Base-by-base conservation (phyloP, 1,284 basidiomycete genomes). In the Entoloma clypeatum region DNA sequence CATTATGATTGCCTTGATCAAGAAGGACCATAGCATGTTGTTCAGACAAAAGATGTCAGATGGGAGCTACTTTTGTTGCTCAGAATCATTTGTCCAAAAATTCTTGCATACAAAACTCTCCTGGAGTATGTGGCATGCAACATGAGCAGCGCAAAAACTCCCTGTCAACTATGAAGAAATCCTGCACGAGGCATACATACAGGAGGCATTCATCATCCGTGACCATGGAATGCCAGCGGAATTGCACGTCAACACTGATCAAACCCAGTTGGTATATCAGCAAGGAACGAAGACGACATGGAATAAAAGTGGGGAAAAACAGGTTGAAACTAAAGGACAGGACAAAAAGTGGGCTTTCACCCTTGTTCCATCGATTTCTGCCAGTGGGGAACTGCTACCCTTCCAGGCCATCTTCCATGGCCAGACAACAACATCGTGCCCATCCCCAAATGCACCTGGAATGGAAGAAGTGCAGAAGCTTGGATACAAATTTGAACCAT, bases 311-410 rank as follows among this genome's bases (percentile, higher is more conserved):
- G 61, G 62, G 2, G 36, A 47, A 0, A 58, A 56, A 29, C 62
- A 67, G 38, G 64, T 67, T 7, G 28, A 48, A 7, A 49, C 54
- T 3, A 36, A 60, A n/a, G 59, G 62, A 8, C 29, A 44, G 14
- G 63, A 65, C 13, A 65, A 67, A 39, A 68, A 68, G 45, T 54
- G 53, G 0, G 65, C 63, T 14, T 63, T 61, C 28, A 68, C 62
- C 1, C 14, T 62, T 0, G 29, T 64, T n/a, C 48, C 59, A 9
- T 53, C 54, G 1, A 40, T 63, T n/a, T 49, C 58, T 2, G 47
- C 45, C 10, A 41, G 44, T 41, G 63, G 65, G 3, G 25, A 25
- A 7, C 31, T 62, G 3, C 50, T 68, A 3, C 63, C 63, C 8
- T 53, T 62, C 28, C 61, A 64, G 39, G 45, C 57, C 4, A 55